Conservation (phyloP, 106 monocot species). For the Gastrodia elata region DNA sequence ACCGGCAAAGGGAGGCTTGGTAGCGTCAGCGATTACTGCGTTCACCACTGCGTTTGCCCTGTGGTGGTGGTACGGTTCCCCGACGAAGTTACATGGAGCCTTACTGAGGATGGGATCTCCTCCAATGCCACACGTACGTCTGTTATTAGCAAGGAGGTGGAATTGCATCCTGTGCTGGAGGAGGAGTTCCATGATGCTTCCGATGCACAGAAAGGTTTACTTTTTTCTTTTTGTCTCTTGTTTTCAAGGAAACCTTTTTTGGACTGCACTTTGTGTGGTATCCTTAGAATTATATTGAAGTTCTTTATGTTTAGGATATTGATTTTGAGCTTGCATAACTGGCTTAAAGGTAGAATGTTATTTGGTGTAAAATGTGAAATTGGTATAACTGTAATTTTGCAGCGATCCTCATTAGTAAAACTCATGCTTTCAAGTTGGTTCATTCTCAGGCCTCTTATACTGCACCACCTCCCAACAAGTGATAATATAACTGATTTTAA, state of each 20-base stretch:
- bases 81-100: conserved; percentile 14
- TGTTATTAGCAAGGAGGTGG: conserved; percentile 4
- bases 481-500: neutral
- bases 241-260: neutral
- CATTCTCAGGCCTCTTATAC: neutral
- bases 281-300: neutral
- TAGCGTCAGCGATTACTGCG: conserved; percentile 27
- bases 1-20: conserved; percentile 17
- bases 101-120: neutral
- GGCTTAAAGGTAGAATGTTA: too few relatives aligned
- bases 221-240: neutral
- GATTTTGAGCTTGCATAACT: too few relatives aligned
- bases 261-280: neutral
- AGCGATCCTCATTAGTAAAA: neutral
- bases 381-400: too few relatives aligned
- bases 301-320: neutral
- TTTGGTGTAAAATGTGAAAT: too few relatives aligned
- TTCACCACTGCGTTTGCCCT: conserved; percentile 24
- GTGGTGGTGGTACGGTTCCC: conserved; percentile 24
- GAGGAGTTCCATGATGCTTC: conserved; percentile 15
- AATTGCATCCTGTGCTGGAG: conserved; percentile 16
- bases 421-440: neutral
- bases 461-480: neutral
- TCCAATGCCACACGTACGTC: neutral
- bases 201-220: conserved; percentile 12